A percentile compares a stretch with the other conserved stretches of the same genome.
These are phyloP conservation scores for Kodamaea sp. DNA, from an alignment of 1,139 yeast genomes.

Conservation along the genomic window DNA sequence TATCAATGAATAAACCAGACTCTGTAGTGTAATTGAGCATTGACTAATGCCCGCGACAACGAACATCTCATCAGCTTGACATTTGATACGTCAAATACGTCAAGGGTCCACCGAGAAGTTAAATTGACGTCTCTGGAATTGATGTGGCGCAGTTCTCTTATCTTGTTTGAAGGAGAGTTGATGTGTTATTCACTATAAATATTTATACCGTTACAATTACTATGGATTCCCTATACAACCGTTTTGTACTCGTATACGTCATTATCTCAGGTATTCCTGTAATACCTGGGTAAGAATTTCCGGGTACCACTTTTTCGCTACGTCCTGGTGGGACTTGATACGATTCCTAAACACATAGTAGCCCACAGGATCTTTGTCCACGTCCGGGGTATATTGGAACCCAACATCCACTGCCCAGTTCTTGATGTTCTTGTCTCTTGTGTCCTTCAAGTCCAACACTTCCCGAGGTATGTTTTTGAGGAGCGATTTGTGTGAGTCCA, in stretches of 20 bases:
- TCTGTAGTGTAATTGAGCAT: no score
- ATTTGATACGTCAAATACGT: no score
- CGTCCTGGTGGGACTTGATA: slow-evolving; percentile 67
- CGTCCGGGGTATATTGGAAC: slow-evolving; percentile 50
- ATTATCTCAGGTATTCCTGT: slow-evolving; percentile 13
- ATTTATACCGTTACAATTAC: no score
- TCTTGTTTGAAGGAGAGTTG: no score
- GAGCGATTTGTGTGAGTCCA: slow-evolving; percentile 42
- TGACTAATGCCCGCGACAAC: no score
- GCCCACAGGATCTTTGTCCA: slow-evolving; percentile 51
- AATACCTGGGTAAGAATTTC: slow-evolving; percentile 40
- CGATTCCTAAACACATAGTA: slow-evolving; percentile 63
- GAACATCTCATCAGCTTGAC: no score
- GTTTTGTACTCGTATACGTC: slow-evolving; percentile 1
- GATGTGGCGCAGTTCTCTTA: no score
- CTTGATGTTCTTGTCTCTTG: slow-evolving; percentile 39
- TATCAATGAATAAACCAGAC: no score
- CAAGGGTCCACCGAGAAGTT: no score
- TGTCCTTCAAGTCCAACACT: slow-evolving; percentile 31
- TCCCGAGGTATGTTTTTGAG: slow-evolving; percentile 33
- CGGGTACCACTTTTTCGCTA: slow-evolving; percentile 65
- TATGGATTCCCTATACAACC: no score
- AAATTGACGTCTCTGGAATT: no score
- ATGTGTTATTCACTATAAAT: no score
- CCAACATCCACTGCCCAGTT: slow-evolving; percentile 50